Percentiles rank a stretch among this genome's conserved stretches.
Conservation (phyloP, 208 protist genomes). For the Vickermania spadyakhi region DNA sequence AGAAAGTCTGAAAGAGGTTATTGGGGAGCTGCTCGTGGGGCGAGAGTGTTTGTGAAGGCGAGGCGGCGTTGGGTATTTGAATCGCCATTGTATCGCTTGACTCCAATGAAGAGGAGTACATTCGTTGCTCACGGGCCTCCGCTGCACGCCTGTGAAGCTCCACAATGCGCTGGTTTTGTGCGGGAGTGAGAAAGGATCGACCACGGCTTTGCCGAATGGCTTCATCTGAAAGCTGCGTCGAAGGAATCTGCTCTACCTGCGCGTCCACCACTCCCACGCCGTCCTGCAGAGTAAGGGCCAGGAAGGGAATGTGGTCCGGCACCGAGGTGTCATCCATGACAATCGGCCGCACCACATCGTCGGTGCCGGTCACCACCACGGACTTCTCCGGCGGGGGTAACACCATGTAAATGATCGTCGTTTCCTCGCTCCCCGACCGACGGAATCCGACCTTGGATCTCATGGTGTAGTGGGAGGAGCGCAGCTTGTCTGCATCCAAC, state of each 20-base stretch:
- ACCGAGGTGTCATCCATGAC: not conserved
- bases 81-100: too few species aligned
- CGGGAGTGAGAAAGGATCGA: not conserved
- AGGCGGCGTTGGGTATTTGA: too few species aligned
- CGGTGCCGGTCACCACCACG: not conserved
- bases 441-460: not conserved
- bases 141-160: not conserved
- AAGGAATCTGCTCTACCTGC: not conserved
- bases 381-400: not conserved
- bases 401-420: not conserved
- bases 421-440: not conserved
- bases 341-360: not conserved
- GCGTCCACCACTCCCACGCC: conserved; percentile 1
- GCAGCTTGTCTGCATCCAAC: not conserved
- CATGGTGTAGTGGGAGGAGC: too few species aligned
- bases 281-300: not conserved
- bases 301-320: not conserved
- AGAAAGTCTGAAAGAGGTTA: too few species aligned
- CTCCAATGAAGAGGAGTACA: too few species aligned
- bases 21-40: too few species aligned
- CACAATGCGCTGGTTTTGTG: not conserved
- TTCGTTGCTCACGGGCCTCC: too few species aligned
- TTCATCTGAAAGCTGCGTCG: not conserved
- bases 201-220: not conserved
- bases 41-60: too few species aligned